A percentile compares a stretch with the other conserved stretches of the same genome.
These are phyloP conservation scores for Gelatoporia subvermispora DNA, from an alignment of 768 basidiomycete genomes.

Conservation along the genomic window DNA sequence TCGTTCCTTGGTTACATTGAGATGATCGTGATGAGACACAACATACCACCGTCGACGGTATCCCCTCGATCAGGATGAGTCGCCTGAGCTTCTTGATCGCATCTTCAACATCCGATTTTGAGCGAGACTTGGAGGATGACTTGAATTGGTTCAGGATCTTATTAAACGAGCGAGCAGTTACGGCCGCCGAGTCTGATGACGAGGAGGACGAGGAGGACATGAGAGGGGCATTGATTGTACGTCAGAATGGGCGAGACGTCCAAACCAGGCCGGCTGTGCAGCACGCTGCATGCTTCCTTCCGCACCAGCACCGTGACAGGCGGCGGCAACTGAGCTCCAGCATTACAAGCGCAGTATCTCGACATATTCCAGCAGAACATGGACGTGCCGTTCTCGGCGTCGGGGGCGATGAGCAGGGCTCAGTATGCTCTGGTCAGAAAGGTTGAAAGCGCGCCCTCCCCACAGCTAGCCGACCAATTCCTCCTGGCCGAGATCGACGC, in stretches of 20 bases:
- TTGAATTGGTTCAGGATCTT: slow-evolving; percentile 75
- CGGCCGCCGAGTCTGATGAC: slow-evolving; percentile 21
- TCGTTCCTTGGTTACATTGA: neutral
- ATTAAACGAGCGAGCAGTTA: slow-evolving; percentile 70
- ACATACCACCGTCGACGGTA: slow-evolving; percentile 73
- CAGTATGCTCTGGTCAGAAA: slow-evolving; percentile 75
- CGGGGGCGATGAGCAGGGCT: slow-evolving; percentile 69
- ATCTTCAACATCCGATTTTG: slow-evolving; percentile 68
- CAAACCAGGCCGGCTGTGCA: neutral
- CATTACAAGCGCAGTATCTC: neutral
- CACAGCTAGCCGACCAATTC: slow-evolving; percentile 55
- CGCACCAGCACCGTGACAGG: neutral
- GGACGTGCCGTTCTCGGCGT: slow-evolving; percentile 77
- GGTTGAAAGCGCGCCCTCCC: slow-evolving; percentile 57
- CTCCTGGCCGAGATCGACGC: slow-evolving; percentile 55
- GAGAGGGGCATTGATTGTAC: neutral
- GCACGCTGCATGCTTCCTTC: neutral
- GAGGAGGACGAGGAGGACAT: slow-evolving; percentile 5
- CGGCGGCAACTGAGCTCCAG: neutral
- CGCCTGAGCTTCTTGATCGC: slow-evolving; percentile 81
- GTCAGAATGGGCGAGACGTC: neutral
- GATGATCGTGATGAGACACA: neutral
- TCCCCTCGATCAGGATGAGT: slow-evolving; percentile 86
- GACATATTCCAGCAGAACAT: slow-evolving; percentile 29
- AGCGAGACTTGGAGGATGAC: slow-evolving; percentile 56